Conservation (phyloP, 2,329 filamentous ascomycete species). For the Stylonectria norvegica region DNA sequence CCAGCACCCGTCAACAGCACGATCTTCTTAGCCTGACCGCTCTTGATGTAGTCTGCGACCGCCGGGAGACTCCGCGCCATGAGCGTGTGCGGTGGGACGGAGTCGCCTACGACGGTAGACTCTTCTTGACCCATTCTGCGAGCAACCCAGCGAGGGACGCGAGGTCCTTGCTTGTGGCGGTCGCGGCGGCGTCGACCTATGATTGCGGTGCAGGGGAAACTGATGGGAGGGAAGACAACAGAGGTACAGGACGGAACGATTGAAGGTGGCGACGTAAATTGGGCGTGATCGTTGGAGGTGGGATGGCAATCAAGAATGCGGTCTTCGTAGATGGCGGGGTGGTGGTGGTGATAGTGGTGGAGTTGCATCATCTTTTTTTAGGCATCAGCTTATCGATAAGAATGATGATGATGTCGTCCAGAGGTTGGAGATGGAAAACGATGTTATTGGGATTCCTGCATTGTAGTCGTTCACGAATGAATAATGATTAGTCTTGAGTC, state of each 20-base stretch:
- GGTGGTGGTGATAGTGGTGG: slow-evolving; percentile 9
- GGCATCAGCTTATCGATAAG: no score
- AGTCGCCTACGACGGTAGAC: slow-evolving; percentile 62
- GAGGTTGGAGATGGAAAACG: no score
- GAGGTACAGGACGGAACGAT: neutral
- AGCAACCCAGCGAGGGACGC: slow-evolving; percentile 31
- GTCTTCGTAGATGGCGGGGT: neutral
- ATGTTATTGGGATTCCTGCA: no score
- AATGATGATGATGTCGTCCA: no score
- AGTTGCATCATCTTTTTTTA: slow-evolving; percentile 24
- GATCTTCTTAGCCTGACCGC: slow-evolving; percentile 64
- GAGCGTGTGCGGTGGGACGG: slow-evolving; percentile 62
- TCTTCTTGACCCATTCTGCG: slow-evolving; percentile 82
- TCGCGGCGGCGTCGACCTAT: slow-evolving; percentile 40
- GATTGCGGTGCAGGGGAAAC: slow-evolving; percentile 23
- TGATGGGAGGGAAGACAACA: neutral
- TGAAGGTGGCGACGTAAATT: slow-evolving; percentile 6
- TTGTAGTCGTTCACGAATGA: no score
- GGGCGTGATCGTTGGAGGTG: slow-evolving; percentile 13
- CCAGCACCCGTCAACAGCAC: slow-evolving; percentile 91
- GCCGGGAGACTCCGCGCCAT: slow-evolving; percentile 65
- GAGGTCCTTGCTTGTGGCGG: slow-evolving; percentile 33
- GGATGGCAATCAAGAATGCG: slow-evolving; percentile 14
- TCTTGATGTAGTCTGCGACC: slow-evolving; percentile 76
- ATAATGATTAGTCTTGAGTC: no score